These are phyloP conservation scores for Aspergillus pseudoviridinutans DNA, from an alignment of 2,329 filamentous ascomycete species.

Conservation along the genomic window DNA sequence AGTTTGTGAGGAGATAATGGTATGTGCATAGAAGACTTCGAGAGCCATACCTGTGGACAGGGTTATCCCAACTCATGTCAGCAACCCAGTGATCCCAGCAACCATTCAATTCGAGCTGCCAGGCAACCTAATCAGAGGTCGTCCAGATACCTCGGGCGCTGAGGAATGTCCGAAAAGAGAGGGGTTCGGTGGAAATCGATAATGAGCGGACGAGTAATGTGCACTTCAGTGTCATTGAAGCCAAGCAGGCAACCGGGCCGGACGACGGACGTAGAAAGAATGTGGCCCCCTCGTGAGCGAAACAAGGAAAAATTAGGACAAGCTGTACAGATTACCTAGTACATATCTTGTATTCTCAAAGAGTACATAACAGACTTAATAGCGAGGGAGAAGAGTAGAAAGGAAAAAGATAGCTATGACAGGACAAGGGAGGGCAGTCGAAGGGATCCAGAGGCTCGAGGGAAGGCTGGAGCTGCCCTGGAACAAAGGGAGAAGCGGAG, in stretches of 20 bases:
- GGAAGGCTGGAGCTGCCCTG: background rate
- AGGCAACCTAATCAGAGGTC: conserved; percentile 28
- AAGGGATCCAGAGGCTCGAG: background rate
- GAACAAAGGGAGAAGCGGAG: background rate
- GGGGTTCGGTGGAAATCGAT: conserved; percentile 16
- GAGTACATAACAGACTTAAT: background rate
- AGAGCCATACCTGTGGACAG: conserved; percentile 41
- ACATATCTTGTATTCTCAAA: conserved; percentile 5
- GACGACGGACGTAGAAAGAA: conserved; percentile 5
- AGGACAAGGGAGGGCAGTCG: background rate
- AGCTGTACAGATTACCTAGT: background rate
- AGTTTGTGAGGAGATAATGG: background rate
- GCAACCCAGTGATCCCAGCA: conserved; percentile 33
- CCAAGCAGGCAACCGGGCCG: conserved; percentile 15
- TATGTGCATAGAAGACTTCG: background rate
- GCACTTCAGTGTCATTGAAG: conserved; percentile 23
- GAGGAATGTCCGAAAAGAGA: conserved; percentile 28
- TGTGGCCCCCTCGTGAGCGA: background rate
- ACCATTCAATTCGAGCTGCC: conserved; percentile 37
- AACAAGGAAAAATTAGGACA: background rate
- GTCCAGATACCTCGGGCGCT: conserved; percentile 18
- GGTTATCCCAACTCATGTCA: conserved; percentile 47
- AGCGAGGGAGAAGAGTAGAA: conserved; percentile 4
- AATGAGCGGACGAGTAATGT: conserved; percentile 18
- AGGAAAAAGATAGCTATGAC: background rate